These are phyloP conservation scores for Tuctoria greenei DNA, from an alignment of 176 grass and related monocot genomes.

Conservation along the genomic window DNA sequence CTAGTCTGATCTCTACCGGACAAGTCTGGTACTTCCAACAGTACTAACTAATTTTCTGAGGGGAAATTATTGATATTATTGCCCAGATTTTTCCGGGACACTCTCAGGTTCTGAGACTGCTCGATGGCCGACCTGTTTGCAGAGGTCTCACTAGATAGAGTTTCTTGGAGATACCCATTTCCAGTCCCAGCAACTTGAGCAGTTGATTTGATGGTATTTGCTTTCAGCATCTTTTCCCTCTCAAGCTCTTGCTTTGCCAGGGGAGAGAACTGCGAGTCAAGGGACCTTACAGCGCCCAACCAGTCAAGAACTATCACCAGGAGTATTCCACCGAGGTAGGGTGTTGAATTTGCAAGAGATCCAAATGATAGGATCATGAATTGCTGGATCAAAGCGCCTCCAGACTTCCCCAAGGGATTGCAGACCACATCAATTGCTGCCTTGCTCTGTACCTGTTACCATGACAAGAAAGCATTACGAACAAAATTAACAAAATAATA, in stretches of 20 bases:
- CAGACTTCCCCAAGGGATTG: constrained; percentile 97
- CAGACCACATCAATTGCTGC: constrained; percentile 98
- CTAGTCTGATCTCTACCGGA: no score
- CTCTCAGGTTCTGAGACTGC: constrained; percentile 51
- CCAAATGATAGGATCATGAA: constrained; percentile 98
- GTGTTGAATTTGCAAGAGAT: constrained; percentile 88
- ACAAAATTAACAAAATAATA: constrained; percentile 18
- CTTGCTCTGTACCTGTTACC: constrained; percentile 85
- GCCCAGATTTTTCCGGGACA: constrained; percentile 50
- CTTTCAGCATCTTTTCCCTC: constrained; percentile 65
- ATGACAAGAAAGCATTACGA: constrained; percentile 10
- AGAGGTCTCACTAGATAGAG: constrained; percentile 36
- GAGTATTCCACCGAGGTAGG: constrained; percentile 94
- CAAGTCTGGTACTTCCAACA: no score
- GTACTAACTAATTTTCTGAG: constrained; percentile 42
- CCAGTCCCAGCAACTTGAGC: constrained; percentile 36
- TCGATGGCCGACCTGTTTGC: constrained; percentile 41
- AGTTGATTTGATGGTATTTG: constrained; percentile 44
- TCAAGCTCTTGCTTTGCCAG: constrained; percentile 87
- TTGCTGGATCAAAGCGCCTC: constrained; percentile 97
- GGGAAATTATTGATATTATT: constrained; percentile 43
- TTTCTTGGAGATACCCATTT: constrained; percentile 52
- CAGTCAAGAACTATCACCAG: constrained; percentile 87
- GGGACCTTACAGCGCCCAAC: constrained; percentile 76
- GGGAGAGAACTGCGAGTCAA: constrained; percentile 87